Percentiles rank a stretch among this genome's conserved stretches.
Conservation (phyloP, 345 rosid genomes). For the Eucalyptus tenuipes region DNA sequence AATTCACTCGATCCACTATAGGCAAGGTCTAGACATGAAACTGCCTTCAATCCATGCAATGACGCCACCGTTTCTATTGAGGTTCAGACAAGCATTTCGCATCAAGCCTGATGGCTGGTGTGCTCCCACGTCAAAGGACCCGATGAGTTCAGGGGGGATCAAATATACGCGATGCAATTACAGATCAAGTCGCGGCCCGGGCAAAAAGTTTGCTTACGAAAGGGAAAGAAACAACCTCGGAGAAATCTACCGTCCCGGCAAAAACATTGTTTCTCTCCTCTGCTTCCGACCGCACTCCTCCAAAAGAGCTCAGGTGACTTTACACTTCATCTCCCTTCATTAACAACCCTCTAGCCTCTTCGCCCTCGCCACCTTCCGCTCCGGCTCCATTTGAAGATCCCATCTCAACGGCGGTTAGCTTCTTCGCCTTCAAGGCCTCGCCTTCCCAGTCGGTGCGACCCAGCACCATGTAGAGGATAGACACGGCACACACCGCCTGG, state of each 20-base stretch:
- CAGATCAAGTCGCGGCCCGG: not conserved
- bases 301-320: not conserved
- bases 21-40: not conserved
- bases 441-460: constrained; percentile 75
- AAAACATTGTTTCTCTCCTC: not conserved
- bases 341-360: not conserved
- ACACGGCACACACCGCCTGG: constrained; percentile 72
- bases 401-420: constrained; percentile 36
- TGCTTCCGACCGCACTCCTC: not conserved
- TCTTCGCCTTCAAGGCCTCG: constrained; percentile 64
- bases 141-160: not conserved
- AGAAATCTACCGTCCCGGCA: not conserved
- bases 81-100: not conserved
- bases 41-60: not conserved
- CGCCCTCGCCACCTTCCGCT: not conserved
- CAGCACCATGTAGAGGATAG: constrained; percentile 53
- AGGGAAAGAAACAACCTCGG: not conserved
- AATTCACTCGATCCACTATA: not conserved
- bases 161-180: not conserved
- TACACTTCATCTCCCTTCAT: not conserved
- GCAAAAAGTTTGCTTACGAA: not conserved
- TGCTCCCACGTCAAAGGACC: not conserved
- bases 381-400: not conserved
- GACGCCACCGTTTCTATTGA: not conserved
- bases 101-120: not conserved